Percentiles rank a stretch among this genome's conserved stretches.
Evolutionary conservation across 257 asterid genomes (phyloP).

Genomic region (Leptodermis oblonga): DNA sequence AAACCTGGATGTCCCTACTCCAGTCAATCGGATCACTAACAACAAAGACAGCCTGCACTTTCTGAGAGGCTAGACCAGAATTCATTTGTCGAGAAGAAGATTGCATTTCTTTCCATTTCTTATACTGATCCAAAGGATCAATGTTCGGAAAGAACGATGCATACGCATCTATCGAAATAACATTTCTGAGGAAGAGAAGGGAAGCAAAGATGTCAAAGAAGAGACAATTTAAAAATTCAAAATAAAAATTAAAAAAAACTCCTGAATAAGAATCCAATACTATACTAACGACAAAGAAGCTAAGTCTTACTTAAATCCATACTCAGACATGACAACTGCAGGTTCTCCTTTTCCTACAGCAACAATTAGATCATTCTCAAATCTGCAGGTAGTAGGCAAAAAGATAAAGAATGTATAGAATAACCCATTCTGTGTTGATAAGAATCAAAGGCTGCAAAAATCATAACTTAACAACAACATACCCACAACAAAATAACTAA

Average conservation of each 20-base stretch:
- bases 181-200: constrained; percentile 52
- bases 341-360: constrained; percentile 97
- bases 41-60: constrained; percentile 75
- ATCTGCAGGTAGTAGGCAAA: constrained; percentile 40
- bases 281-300: background rate
- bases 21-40: constrained; percentile 97
- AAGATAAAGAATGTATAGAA: constrained; percentile 8
- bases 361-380: constrained; percentile 53
- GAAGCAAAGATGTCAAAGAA: constrained; percentile 18
- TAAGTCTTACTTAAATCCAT: constrained; percentile 72
- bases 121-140: constrained; percentile 74
- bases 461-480: background rate
- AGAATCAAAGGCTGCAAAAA: background rate
- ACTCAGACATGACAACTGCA: constrained; percentile 74
- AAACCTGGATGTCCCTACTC: constrained; percentile 97
- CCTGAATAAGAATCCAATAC: background rate
- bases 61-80: constrained; percentile 51
- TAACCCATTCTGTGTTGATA: background rate
- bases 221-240: background rate
- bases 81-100: constrained; percentile 26
- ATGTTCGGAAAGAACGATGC: constrained; percentile 73
- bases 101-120: constrained; percentile 42
- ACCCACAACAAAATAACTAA: background rate
- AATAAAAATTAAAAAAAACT: background rate
- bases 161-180: constrained; percentile 73